Evolutionary conservation across 495 filamentous ascomycete genomes (phyloP).

Genomic region (Talaromyces liani): DNA sequence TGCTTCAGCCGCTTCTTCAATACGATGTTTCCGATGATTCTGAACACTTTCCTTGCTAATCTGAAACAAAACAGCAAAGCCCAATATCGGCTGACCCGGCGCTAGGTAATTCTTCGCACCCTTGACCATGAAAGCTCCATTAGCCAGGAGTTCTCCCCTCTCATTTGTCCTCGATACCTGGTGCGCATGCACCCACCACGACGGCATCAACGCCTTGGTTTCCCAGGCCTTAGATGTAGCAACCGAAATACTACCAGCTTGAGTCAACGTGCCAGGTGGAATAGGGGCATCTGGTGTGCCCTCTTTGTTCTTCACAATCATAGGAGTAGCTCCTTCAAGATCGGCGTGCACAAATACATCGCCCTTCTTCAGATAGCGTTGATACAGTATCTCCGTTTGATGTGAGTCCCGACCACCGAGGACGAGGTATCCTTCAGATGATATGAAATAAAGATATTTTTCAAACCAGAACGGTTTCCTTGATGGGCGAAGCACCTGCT

Average conservation of each 20-base stretch:
- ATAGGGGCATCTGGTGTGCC: conserved; percentile 73
- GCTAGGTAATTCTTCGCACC: conserved; percentile 88
- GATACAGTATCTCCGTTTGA: conserved; percentile 88
- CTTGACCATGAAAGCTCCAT: conserved; percentile 68
- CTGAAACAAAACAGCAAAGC: conserved; percentile 79
- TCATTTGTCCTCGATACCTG: conserved; percentile 80
- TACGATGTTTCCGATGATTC: conserved; percentile 67
- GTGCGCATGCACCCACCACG: conserved; percentile 84
- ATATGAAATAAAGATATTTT: conserved; percentile 91
- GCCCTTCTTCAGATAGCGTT: conserved; percentile 73
- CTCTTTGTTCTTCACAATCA: conserved; percentile 80
- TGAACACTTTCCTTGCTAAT: conserved; percentile 82
- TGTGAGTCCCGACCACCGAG: conserved; percentile 77
- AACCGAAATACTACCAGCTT: conserved; percentile 79
- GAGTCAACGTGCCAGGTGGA: conserved; percentile 81
- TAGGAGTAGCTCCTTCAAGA: conserved; percentile 69
- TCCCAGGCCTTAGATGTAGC: conserved; percentile 88
- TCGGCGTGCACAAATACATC: conserved; percentile 92
- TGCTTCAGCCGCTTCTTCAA: conserved; percentile 35
- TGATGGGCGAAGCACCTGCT: conserved; percentile 75
- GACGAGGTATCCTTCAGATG: conserved; percentile 90
- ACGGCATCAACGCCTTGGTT: conserved; percentile 87
- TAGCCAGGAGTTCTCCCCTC: conserved; percentile 69
- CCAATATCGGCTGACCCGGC: conserved; percentile 79
- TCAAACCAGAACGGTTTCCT: conserved; percentile 88